These are phyloP conservation scores for Ophiostoma angusticollis DNA, from an alignment of 2,329 filamentous ascomycete genomes.

Conservation along the genomic window DNA sequence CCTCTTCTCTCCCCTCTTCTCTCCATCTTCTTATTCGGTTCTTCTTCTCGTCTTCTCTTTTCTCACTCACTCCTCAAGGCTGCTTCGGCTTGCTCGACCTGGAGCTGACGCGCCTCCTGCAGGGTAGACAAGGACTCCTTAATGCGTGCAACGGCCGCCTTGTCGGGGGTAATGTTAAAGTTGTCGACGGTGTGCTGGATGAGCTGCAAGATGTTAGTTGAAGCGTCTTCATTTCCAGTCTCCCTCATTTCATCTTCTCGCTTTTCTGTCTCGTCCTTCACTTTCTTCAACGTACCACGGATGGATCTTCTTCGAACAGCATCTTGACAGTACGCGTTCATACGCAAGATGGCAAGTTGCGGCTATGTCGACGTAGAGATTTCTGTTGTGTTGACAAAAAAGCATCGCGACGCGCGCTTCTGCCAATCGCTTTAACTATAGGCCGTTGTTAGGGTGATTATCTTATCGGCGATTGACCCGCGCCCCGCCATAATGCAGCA, in stretches of 20 bases:
- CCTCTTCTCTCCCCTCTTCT: not conserved
- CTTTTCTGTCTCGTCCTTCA: not conserved
- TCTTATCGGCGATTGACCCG: constrained; percentile 11
- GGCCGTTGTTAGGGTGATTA: constrained; percentile 13
- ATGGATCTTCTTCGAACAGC: constrained; percentile 89
- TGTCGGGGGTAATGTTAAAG: constrained; percentile 90
- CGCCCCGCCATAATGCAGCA: not conserved
- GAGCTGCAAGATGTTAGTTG: constrained; percentile 42
- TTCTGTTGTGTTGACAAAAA: not conserved
- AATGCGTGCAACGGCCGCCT: constrained; percentile 69
- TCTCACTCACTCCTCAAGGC: constrained; percentile 44
- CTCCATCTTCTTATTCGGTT: too few relatives aligned
- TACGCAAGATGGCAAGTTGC: too few relatives aligned
- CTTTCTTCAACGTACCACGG: constrained; percentile 47
- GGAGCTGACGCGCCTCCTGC: constrained; percentile 69
- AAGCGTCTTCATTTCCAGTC: not conserved
- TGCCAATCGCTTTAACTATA: constrained; percentile 2
- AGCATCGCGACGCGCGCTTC: not conserved
- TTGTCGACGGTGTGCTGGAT: constrained; percentile 85
- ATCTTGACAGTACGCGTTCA: constrained; percentile 52
- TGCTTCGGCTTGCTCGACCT: constrained; percentile 56
- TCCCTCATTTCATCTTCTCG: not conserved
- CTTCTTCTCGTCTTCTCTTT: not conserved
- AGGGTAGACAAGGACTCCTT: constrained; percentile 72
- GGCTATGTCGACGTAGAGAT: not conserved